Conservation (phyloP, 257 asterid genomes). For the Cordia subcordata region DNA sequence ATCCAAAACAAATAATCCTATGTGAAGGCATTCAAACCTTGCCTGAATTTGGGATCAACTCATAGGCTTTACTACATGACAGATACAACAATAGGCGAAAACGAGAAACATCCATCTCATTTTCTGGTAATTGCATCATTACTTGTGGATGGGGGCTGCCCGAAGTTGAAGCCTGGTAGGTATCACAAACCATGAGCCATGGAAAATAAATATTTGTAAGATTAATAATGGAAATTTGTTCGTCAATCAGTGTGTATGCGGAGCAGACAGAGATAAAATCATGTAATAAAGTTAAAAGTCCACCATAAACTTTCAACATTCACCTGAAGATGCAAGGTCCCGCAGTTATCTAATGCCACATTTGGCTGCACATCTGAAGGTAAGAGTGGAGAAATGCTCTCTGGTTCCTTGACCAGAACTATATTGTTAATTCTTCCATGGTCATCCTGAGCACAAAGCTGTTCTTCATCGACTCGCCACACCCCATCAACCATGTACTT, state of each 20-base stretch:
- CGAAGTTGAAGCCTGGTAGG: constrained; percentile 43
- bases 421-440: constrained; percentile 48
- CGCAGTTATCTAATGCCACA: too few relatives aligned
- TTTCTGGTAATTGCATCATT: constrained; percentile 21
- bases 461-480: constrained; percentile 61
- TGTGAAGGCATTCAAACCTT: constrained; percentile 46
- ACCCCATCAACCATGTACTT: constrained; percentile 60
- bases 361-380: neutral
- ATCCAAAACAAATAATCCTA: too few relatives aligned
- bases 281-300: too few relatives aligned
- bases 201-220: neutral
- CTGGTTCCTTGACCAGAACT: constrained; percentile 32
- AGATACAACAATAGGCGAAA: constrained; percentile 43
- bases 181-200: constrained; percentile 10
- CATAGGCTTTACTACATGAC: constrained; percentile 43
- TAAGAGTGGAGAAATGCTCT: constrained; percentile 14
- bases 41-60: constrained; percentile 63
- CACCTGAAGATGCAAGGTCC: too few relatives aligned
- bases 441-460: constrained; percentile 43
- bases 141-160: constrained; percentile 17
- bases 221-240: too few relatives aligned
- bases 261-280: too few relatives aligned
- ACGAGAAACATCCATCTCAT: constrained; percentile 38
- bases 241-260: too few relatives aligned
- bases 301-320: too few relatives aligned